Evolutionary conservation across 2,329 filamentous ascomycete species (phyloP), one percentile per base, ranked within the genome.

Genomic region (Didymella pomorum): DNA sequence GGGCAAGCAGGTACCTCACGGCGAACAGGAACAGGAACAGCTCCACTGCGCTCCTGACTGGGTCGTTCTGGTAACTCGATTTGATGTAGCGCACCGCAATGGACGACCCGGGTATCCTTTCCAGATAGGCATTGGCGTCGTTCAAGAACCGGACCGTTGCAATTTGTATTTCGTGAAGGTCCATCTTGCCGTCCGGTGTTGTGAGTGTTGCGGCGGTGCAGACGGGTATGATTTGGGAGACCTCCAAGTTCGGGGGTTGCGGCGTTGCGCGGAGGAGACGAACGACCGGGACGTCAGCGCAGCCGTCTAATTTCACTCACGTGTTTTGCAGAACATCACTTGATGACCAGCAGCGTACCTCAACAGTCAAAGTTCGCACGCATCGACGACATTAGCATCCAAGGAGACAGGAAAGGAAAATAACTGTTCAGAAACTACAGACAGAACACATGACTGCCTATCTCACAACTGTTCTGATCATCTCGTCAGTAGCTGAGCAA

Each of bases 51-150:
- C 92, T 96, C 52, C 96, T 90, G 56, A 98, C 87, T 10, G 95
- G 95, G 71, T 99, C 95, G 75, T 99, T 90, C 81, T 99, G 95
- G 81, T 99, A 98, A 76, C 93, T 97, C 57, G 93, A 97, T 78
- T 92, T 92, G 75, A 99, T 93, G 79, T 99, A 99, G 63, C 95
- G 91, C 68, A 96, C 86, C 71, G 98, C 84, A 69, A 99, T 97
- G 41, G 94, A 91, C 28, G 94, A 98, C 51, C 95, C 95, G 28
- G 95, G 96, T 37, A 99, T 86, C 72, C 90, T 92, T 72, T 97
- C 93, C 75, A 99, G 96, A 57, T 88, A 84, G 58, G 86, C 81
- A 52, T 84, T 80, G 52, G 84, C 80, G 64, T 83, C 81, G 68
- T 83, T 80, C 60, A 87, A 75, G 67, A 86, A 80, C 71, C 82